Evolutionary conservation across 2,329 filamentous ascomycete genomes (phyloP).

Genomic region (Knufia fluminis): DNA sequence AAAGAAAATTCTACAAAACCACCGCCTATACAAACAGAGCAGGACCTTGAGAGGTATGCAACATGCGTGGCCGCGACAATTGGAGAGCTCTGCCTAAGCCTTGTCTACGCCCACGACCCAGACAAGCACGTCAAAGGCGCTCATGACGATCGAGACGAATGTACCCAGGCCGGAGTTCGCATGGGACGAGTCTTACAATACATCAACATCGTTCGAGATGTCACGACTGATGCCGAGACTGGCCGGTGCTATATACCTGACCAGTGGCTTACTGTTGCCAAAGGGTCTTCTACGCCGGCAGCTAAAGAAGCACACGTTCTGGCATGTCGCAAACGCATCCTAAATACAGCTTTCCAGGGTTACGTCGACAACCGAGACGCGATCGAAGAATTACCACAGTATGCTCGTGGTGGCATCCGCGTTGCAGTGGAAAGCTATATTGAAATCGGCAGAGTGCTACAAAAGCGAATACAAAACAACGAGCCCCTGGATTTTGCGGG

Average conservation of each 20-base stretch:
- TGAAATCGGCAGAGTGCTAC: conserved; percentile 55
- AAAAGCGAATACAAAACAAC: conserved; percentile 15
- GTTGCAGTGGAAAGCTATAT: conserved; percentile 68
- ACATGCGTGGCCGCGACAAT: conserved; percentile 64
- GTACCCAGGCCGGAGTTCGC: conserved; percentile 48
- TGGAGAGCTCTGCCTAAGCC: conserved; percentile 57
- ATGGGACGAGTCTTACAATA: conserved; percentile 72
- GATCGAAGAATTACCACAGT: conserved; percentile 52
- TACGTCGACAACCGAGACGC: conserved; percentile 47
- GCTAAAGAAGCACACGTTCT: conserved; percentile 19
- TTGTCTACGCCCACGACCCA: conserved; percentile 51
- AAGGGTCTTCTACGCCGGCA: conserved; percentile 28
- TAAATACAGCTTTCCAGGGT: conserved; percentile 52
- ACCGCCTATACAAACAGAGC: conserved; percentile 51
- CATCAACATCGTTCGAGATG: conserved; percentile 67
- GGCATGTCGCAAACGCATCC: conserved; percentile 42
- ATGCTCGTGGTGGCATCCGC: conserved; percentile 54
- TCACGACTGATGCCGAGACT: conserved; percentile 56
- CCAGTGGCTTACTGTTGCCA: conserved; percentile 52
- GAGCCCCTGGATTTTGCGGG: conserved; percentile 20
- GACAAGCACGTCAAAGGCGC: conserved; percentile 24
- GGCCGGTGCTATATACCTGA: conserved; percentile 60
- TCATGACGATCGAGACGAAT: conserved; percentile 24
- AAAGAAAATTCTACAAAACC: conserved; percentile 16
- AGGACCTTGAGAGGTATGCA: conserved; percentile 54